Evolutionary conservation across 768 basidiomycete genomes (phyloP), one percentile per base, ranked within the genome.

Genomic region (Boletus coccyginus): DNA sequence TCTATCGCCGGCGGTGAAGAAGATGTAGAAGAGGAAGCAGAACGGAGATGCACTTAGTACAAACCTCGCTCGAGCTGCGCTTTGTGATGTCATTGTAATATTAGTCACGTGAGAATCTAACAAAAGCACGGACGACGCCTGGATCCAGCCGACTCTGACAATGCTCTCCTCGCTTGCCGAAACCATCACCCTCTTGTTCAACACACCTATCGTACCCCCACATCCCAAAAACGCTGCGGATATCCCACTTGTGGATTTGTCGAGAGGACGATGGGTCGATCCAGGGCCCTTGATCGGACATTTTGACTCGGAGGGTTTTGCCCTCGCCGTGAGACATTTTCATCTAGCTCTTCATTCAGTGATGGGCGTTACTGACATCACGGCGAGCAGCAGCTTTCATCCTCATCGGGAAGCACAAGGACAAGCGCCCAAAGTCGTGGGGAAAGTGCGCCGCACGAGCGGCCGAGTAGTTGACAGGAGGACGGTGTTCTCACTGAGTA

Each of bases 161-260:
- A 58, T 60, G 50, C 27, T 64, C 7, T 53, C 63, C 38, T 65
- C 61, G 1, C 13, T 71, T 21, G 40, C 53, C 2, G 57, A 59
- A 14, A 65, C 56, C 4, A 5, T 65, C 11, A 32, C 19, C 11
- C 33, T 68, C 13, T 51, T 71, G 43, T 52, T 68, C 21, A 66
- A 58, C 29, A 70, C 68, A 8, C 68, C 68, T 5, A 63, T 70
- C 36, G 54, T 46, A 35, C 57, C 62, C 29, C 47, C 59, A 13
- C 41, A 3, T 12, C 5, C 1, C 36, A 56, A 44, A 29, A 17
- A 27, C 16, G 16, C n/a, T 3, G 47, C 21, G 7, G 59, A 62
- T 11, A 55, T 72, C 6, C 52, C 58, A 3, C 63, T 71, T 31
- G 50, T 53, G 13, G 66, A 70, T 12, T 10, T 71, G 12, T 50